Evolutionary conservation across 208 protist genomes (phyloP).

Genomic region (Acanthamoeba castellanii): DNA sequence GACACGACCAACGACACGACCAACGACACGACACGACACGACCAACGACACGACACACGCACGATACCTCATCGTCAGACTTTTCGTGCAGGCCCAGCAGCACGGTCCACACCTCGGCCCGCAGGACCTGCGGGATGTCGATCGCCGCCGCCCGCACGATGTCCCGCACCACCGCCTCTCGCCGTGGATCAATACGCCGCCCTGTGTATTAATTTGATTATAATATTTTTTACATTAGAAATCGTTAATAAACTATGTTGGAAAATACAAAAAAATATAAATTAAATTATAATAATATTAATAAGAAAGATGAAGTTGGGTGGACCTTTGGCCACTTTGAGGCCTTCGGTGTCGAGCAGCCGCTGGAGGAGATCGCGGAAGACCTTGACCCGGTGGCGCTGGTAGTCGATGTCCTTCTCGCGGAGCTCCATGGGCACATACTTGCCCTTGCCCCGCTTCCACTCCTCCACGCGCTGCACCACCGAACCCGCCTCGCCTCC

Average conservation of each 20-base stretch:
- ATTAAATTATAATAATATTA: too few relatives aligned
- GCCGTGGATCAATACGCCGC: conserved; percentile 17
- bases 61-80: conserved; percentile 72
- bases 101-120: conserved; percentile 93
- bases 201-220: background rate
- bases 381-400: conserved; percentile 71
- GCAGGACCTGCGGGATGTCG: conserved; percentile 91
- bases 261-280: too few relatives aligned
- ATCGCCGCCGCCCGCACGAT: conserved; percentile 79
- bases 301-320: too few relatives aligned
- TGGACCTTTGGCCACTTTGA: background rate
- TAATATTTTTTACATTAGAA: too few relatives aligned
- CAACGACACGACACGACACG: background rate
- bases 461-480: conserved; percentile 30
- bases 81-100: conserved; percentile 90
- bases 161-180: conserved; percentile 59
- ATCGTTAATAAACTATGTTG: background rate
- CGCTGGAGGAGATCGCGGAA: conserved; percentile 75
- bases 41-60: too few relatives aligned
- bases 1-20: too few relatives aligned
- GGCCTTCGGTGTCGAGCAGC: conserved; percentile 37
- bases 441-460: conserved; percentile 53
- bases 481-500: background rate
- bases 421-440: conserved; percentile 40
- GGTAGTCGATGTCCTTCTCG: conserved; percentile 77